Base-by-base conservation (phyloP, 495 filamentous ascomycete species). In the Melanomma pulvis-pyrius region DNA sequence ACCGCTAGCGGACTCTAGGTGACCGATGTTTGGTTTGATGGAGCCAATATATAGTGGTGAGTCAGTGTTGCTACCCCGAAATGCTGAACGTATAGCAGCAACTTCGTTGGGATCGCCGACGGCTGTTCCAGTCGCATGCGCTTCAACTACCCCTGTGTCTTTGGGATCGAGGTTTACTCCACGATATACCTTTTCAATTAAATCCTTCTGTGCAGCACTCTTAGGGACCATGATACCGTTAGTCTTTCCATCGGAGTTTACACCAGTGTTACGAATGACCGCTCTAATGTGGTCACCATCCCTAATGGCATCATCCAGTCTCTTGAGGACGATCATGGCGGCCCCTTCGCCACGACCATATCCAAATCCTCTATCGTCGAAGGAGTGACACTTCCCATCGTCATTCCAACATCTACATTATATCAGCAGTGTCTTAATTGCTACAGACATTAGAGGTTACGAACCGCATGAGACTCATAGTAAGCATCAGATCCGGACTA, bases 41-140 rank as follows among this genome's bases (percentile, higher is more conserved):
- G 56, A 61, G 4, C 63, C 63, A 21, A 67, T n/a, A 44, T 64
- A 41, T 4, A 67, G 56, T 1, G 32, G 24, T 7, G 30, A 1
- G 17, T 78, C 57, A 15, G 24, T 0, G 34, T 30, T 0, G 12
- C 9, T 60, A 48, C 19, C 65, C 21, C 69, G 65, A 65, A 85
- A 81, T 1, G 81, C 76, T 6, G 74, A 72, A 2, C 73, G 75
- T 52, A 87, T 83, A 1, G 86, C 85, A 2, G 73, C 78, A 0
- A 81, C 75, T 67, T 91, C 88, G 0, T 84, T 78, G 0, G 84
- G 86, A 69, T 91, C 88, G 1, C 65, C 65, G 2, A 56, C 65
- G 22, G n/a, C 15, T 6, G 65, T 68, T 1, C 78, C 79, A 0
- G 79, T 80, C 8, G 53, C 65, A 57, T 68, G 65, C 1, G 48